A percentile compares a stretch with the other conserved stretches of the same genome.
These are phyloP conservation scores for Yarrowia hollandica DNA, from an alignment of 805 yeast species.

Conservation along the genomic window DNA sequence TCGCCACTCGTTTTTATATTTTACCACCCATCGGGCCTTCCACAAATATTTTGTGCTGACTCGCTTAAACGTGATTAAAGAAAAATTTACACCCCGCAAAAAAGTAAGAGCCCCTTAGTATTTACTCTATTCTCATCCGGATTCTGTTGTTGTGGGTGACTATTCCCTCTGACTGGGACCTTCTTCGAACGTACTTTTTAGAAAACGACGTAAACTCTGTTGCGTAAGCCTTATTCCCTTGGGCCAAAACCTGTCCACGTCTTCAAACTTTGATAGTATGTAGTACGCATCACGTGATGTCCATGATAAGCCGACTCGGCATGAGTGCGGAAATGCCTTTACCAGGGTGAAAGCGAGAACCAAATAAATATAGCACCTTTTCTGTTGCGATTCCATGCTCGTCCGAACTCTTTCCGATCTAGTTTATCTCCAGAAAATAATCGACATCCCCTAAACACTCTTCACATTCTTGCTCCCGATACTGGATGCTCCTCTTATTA, in stretches of 20 bases:
- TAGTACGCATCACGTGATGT: slow-evolving; percentile 17
- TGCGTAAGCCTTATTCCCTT: slow-evolving; percentile 5
- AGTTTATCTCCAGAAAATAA: background rate
- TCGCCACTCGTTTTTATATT: no score
- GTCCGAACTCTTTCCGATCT: background rate
- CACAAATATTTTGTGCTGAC: no score
- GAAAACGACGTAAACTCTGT: background rate
- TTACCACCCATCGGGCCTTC: no score
- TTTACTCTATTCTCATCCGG: slow-evolving; percentile 6
- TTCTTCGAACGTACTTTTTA: no score
- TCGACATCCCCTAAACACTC: background rate
- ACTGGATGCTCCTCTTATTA: background rate
- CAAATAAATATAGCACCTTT: no score
- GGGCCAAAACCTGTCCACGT: slow-evolving; percentile 11
- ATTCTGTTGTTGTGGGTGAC: background rate
- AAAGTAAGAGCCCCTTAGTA: background rate
- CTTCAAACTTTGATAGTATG: slow-evolving; percentile 25
- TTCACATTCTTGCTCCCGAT: slow-evolving; percentile 28
- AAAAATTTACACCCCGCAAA: background rate
- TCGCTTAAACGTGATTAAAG: no score
- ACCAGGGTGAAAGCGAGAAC: background rate
- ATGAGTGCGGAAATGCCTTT: slow-evolving; percentile 2
- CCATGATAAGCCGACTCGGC: slow-evolving; percentile 28
- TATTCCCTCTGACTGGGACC: background rate
- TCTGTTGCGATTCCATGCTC: background rate